Evolutionary conservation across 495 filamentous ascomycete species (phyloP).

Genomic region (Neurospora discreta): DNA sequence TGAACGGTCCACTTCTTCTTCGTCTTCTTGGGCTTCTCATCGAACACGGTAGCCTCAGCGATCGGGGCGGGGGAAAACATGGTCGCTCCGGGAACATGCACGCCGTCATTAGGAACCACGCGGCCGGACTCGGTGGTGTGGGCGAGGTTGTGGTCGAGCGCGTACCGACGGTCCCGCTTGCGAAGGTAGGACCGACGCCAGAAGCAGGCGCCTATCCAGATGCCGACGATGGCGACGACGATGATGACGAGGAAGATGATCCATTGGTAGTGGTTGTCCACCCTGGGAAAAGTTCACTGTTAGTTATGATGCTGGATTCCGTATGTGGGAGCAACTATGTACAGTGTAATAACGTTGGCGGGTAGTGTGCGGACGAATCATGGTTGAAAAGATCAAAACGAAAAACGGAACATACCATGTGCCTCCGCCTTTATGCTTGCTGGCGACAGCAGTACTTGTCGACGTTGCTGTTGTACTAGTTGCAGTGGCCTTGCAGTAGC

Average conservation of each 20-base stretch:
- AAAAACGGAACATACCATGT: constrained; percentile 14
- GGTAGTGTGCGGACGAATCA: not conserved
- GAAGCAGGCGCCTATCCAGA: constrained; percentile 43
- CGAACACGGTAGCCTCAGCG: constrained; percentile 16
- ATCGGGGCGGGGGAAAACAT: constrained; percentile 25
- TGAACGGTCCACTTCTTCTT: constrained; percentile 33
- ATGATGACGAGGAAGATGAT: constrained; percentile 46
- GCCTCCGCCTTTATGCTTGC: constrained; percentile 7
- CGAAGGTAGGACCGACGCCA: constrained; percentile 40
- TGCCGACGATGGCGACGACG: constrained; percentile 37
- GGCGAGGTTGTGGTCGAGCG: constrained; percentile 28
- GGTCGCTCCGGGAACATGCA: constrained; percentile 19
- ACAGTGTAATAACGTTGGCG: not conserved
- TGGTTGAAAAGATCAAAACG: not conserved
- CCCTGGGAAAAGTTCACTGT: constrained; percentile 22
- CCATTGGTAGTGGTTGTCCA: constrained; percentile 41
- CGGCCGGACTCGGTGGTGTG: constrained; percentile 19
- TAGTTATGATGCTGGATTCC: not conserved
- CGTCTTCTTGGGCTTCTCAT: constrained; percentile 10
- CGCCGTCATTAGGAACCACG: constrained; percentile 18
- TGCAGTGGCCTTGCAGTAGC: constrained; percentile 24
- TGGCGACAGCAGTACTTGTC: constrained; percentile 7
- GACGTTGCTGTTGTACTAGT: constrained; percentile 12
- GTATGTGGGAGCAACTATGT: not conserved
- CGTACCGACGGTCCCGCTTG: constrained; percentile 40